Evolutionary conservation across 768 basidiomycete genomes (phyloP), one percentile per base, ranked within the genome.

Genomic region (Termitomyces sp.): DNA sequence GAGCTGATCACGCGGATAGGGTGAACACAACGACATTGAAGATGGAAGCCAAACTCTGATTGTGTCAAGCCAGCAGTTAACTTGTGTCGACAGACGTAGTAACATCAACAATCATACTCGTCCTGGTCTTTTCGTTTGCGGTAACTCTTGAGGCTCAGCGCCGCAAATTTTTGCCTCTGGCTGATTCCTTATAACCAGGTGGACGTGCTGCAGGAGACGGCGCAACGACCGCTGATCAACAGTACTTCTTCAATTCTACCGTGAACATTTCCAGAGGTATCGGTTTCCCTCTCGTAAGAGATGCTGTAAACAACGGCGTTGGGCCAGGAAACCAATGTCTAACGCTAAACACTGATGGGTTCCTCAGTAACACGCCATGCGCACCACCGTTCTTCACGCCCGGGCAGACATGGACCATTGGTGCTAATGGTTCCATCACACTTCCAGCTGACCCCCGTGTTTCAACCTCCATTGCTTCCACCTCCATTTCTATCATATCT

Each of bases 61-160:
- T 44, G 68, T 71, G 53, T 70, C 68, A 53, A 70, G 65, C 53
- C 68, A 67, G 53, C 67, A 69, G 50, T 60, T 67, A 43, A 69
- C 67, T 26, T 69, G 68, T 35, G 58, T 69, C 18, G 67, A 68
- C 44, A 65, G 64, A n/a, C 57, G 69, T 54, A 56, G 63, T 22
- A 67, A 68, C 38, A 68, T 57, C 18, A 62, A 70, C 7, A 66
- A 70, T 52, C 63, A 58, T 26, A 66, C 54, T 50, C 67, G 67
- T 42, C 69, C 67, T 22, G 69, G 67, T 18, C 65, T 68, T 44
- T 70, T 70, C 30, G 65, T 66, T 48, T 67, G 67, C 38, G 67
- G 68, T 67, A 26, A 36, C 57, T 51, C 30, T 52, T 52, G 47
- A n/a, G 16, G 36, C 16, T 32, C 18, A n/a, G 35, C n/a, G 1